These are phyloP conservation scores for Echites panduratus DNA, from an alignment of 257 asterid genomes.

Conservation along the genomic window DNA sequence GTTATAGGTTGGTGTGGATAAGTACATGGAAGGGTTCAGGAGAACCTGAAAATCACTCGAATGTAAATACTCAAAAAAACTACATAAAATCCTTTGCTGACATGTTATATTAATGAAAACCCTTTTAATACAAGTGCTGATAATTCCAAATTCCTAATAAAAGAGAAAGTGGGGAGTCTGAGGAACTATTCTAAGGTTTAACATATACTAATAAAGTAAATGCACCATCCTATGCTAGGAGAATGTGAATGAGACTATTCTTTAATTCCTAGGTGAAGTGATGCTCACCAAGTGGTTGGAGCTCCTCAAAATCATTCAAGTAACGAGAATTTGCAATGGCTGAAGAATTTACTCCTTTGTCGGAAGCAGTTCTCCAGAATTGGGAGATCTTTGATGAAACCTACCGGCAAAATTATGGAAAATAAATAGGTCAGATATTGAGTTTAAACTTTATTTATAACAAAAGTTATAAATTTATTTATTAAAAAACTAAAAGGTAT, in stretches of 20 bases:
- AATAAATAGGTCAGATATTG: background rate
- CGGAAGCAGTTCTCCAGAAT: slow-evolving; percentile 74
- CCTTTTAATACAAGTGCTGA: too few relatives aligned
- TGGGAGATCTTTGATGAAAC: slow-evolving; percentile 53
- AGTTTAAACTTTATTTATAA: background rate
- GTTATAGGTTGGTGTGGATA: too few relatives aligned
- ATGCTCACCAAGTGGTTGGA: slow-evolving; percentile 77
- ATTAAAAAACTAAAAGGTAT: background rate
- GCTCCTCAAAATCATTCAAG: slow-evolving; percentile 91
- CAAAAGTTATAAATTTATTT: background rate
- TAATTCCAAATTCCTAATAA: too few relatives aligned
- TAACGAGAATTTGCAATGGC: slow-evolving; percentile 72
- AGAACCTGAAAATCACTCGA: too few relatives aligned
- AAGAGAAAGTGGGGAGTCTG: too few relatives aligned
- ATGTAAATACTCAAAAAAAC: too few relatives aligned
- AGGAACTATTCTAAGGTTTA: background rate
- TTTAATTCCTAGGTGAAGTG: background rate
- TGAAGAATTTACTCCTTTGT: slow-evolving; percentile 47
- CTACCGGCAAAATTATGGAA: slow-evolving; percentile 22
- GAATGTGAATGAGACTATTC: background rate
- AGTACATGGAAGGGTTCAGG: too few relatives aligned
- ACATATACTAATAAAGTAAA: background rate
- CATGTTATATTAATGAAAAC: too few relatives aligned
- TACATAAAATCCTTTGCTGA: too few relatives aligned
- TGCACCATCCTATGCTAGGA: background rate